These are phyloP conservation scores for Aureobasidium sp. DNA, from an alignment of 2,329 filamentous ascomycete species.

Conservation along the genomic window DNA sequence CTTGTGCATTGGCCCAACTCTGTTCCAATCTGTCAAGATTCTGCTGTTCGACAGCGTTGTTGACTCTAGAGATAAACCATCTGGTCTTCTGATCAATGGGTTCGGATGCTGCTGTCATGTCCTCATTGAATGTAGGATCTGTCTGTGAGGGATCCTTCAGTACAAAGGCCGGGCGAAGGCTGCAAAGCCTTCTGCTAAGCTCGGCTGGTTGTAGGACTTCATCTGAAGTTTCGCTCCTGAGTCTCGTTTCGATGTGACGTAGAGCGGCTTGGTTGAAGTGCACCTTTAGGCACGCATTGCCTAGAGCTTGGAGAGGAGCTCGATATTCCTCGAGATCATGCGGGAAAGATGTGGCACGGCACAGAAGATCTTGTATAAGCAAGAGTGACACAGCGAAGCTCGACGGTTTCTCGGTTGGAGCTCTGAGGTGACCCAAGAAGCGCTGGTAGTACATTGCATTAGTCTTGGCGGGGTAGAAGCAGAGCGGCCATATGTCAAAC, in stretches of 20 bases:
- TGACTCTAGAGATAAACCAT: neutral
- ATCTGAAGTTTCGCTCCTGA: neutral
- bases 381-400: neutral
- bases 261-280: neutral
- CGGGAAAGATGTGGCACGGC: neutral
- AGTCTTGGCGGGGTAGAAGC: neutral
- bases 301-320: neutral
- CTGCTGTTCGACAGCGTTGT: constrained; percentile 16
- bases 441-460: neutral
- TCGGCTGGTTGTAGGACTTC: neutral
- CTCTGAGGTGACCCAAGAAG: neutral
- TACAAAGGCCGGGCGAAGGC: neutral
- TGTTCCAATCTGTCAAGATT: constrained; percentile 17
- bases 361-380: constrained; percentile 1
- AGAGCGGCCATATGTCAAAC: neutral
- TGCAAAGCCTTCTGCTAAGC: neutral
- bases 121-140: neutral
- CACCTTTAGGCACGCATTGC: neutral
- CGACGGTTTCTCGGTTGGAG: neutral
- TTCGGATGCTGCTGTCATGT: neutral
- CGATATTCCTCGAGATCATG: neutral
- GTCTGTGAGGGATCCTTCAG: neutral
- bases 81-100: neutral
- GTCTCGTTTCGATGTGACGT: neutral
- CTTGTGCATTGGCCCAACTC: constrained; percentile 18